Evolutionary conservation across 2,329 filamentous ascomycete genomes (phyloP), one percentile per base, ranked within the genome.

Genomic region (Karstenula rhodostoma): DNA sequence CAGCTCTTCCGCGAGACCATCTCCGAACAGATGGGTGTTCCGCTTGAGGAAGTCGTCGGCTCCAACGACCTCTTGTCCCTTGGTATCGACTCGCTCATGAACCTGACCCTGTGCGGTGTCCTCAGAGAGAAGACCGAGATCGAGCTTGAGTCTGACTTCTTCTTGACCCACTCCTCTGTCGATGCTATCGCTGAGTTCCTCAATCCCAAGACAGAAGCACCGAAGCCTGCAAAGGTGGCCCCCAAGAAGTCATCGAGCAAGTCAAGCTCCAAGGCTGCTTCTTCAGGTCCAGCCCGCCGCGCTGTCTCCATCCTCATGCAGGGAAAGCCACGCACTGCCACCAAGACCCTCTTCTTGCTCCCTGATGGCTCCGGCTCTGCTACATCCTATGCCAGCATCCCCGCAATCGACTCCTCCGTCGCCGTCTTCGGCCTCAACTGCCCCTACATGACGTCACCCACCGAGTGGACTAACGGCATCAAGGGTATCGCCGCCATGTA

Each of bases 401-500:
- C 80, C 1, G 59, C 63, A 0, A 76, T 87, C 12, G 78, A 79
- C 7, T 63, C 79, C 8, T 74, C 83, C 29, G 74, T 86, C 46
- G 82, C 80, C 3, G 80, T 88, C 13, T 85, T 83, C 70, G 86
- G 85, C 19, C 79, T 82, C 10, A 81, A 82, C 67, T 78, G 71
- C 48, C 80, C 80, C 4, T 82, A 72, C 66, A 69, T 79, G 67
- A 74, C 70, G 37, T 48, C 27, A 13, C 67, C 55, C 1, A 68
- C 74, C 3, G 57, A 66, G 42, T 64, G 70, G 27, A 64, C 73
- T 44, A 77, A 72, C 6, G 74, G 69, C 61, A 70, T 83, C 76
- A 81, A 25, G 80, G 85, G 63, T 79, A 82, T 4, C 74, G 76
- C 13, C 80, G 81, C 89, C 0, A 92, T 91, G 76, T 83, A 84